phyloP scores from a whole-genome alignment of 805 yeast species.

The Yarrowia sp. region DNA sequence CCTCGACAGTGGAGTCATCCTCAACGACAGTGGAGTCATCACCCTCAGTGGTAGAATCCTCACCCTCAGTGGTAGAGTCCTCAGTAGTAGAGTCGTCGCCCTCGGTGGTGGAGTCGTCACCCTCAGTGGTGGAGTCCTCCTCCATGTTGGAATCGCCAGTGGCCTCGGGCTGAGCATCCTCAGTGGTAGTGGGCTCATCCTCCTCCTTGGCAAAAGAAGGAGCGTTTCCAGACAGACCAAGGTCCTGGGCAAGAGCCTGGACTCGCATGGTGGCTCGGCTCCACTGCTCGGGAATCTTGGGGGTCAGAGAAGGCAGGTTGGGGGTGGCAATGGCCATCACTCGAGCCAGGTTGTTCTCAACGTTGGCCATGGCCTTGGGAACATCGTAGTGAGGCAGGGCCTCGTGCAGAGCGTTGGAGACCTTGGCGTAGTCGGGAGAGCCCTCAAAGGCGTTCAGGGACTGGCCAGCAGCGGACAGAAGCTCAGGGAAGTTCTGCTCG shows the following conservation, averaged over 20 bases:
- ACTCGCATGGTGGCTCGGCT: constrained; percentile 28
- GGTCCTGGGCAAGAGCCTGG: constrained; percentile 8
- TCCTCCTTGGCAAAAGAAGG: constrained; percentile 14
- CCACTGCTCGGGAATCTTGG: constrained; percentile 23
- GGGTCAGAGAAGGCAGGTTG: constrained; percentile 24
- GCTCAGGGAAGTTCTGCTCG: constrained; percentile 21
- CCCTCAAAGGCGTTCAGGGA: constrained; percentile 27
- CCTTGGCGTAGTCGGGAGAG: constrained; percentile 38
- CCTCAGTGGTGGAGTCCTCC: background rate
- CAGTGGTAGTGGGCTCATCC: background rate
- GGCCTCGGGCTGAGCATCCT: constrained; percentile 7
- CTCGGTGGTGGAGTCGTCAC: background rate
- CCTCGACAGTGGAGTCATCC: constrained; percentile 2
- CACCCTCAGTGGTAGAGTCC: background rate
- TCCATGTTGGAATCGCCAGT: background rate
- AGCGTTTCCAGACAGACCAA: constrained; percentile 20
- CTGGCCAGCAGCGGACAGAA: constrained; percentile 31
- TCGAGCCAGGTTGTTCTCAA: constrained; percentile 5
- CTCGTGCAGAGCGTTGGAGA: constrained; percentile 1
- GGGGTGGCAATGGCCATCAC: constrained; percentile 13
- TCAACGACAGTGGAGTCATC: constrained; percentile 2
- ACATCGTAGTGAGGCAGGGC: constrained; percentile 36
- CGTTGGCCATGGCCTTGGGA: constrained; percentile 17
- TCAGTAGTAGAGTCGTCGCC: background rate
- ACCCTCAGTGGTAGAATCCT: background rate